Evolutionary conservation across 106 monocot species (phyloP).

Genomic region (Iris macrosiphon): DNA sequence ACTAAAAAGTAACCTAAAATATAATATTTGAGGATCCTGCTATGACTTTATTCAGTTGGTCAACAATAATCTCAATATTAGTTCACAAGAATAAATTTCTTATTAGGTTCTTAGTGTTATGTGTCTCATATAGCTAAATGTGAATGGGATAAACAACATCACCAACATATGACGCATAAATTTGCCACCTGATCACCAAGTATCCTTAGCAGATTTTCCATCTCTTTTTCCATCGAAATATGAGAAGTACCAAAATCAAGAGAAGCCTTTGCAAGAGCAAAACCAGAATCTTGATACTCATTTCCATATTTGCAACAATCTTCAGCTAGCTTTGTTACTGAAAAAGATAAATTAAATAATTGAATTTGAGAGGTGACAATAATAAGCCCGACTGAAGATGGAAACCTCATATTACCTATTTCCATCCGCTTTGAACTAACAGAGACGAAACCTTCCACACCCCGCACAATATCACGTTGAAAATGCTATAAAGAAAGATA

Average conservation of each 20-base stretch:
- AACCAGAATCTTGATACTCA: constrained; percentile 44
- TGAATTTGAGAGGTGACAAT: background rate
- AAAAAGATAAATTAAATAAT: constrained; percentile 1
- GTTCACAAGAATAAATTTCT: too few species aligned
- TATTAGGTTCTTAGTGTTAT: background rate
- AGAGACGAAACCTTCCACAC: constrained; percentile 59
- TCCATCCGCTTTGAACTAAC: constrained; percentile 73
- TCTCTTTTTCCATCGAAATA: constrained; percentile 70
- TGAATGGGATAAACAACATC: background rate
- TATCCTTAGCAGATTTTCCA: constrained; percentile 53
- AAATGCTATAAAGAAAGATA: constrained; percentile 47
- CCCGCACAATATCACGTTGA: constrained; percentile 57
- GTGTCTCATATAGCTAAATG: background rate
- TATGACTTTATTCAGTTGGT: too few species aligned
- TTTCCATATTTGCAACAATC: constrained; percentile 83
- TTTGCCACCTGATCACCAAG: constrained; percentile 62
- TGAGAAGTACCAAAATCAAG: constrained; percentile 70
- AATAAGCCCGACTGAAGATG: background rate
- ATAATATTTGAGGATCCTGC: too few species aligned
- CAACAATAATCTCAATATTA: too few species aligned
- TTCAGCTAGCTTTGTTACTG: constrained; percentile 78
- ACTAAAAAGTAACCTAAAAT: too few species aligned
- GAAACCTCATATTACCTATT: constrained; percentile 44
- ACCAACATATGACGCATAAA: background rate
- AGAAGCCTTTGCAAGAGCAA: constrained; percentile 68